These are phyloP conservation scores for Venturia asperata DNA, from an alignment of 2,329 filamentous ascomycete genomes.

Conservation along the genomic window DNA sequence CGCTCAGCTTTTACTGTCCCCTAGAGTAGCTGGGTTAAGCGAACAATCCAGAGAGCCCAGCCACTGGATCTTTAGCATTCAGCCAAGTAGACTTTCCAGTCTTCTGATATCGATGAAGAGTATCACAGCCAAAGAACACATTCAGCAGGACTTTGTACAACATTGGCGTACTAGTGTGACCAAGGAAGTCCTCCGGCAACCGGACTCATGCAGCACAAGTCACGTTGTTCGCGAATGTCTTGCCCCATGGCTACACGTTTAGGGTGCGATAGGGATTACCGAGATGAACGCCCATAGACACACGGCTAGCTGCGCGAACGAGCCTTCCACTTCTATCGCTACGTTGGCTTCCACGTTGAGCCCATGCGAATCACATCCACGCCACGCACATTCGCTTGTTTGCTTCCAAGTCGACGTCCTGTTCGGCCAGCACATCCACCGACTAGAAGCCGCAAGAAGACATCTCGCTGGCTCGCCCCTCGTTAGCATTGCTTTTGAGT, in stretches of 20 bases:
- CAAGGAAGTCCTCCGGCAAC: neutral
- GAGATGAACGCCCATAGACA: neutral
- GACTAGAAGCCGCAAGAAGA: neutral
- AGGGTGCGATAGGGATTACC: neutral
- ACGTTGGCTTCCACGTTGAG: neutral
- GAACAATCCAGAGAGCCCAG: neutral
- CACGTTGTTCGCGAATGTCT: neutral
- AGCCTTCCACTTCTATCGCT: neutral
- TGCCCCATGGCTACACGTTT: neutral
- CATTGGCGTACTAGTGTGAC: neutral
- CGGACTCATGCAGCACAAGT: neutral
- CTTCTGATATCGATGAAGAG: conserved; percentile 11
- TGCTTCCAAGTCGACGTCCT: neutral
- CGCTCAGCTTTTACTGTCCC: neutral
- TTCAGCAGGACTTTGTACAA: conserved; percentile 1
- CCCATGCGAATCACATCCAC: neutral
- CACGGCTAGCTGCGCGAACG: conserved; percentile 3
- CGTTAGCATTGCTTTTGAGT: neutral
- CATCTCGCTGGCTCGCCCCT: neutral
- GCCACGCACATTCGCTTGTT: conserved; percentile 2
- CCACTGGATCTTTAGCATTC: neutral
- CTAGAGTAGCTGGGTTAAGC: neutral
- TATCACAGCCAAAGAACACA: neutral
- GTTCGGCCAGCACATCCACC: conserved; percentile 3
- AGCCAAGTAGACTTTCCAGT: neutral